Base-by-base conservation (phyloP, 257 asterid species). In the Ajuga chamaepitys region DNA sequence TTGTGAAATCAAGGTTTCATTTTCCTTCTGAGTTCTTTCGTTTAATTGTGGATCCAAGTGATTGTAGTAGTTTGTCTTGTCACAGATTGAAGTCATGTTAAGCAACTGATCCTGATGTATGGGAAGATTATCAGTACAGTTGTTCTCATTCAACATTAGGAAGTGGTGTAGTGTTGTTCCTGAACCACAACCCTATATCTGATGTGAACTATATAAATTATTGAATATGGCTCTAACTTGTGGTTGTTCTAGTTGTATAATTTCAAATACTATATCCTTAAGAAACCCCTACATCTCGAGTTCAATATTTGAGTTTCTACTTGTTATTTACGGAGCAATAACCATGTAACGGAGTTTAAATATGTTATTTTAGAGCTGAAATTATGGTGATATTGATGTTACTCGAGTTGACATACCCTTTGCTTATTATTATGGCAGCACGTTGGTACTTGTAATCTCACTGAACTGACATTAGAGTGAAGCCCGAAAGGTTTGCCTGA, bases 401-500 rank as follows among this genome's bases (percentile, higher is more conserved):
- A 8, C 14, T 64, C 0, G 30, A 21, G 13, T 41, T 57, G 46
- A 16, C 7, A 25, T 40, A 26, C 13, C 18, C 18, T 30, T 24
- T 13, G 40, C 16, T 9, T 55, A 35, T 40, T 8, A 37, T 18
- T 30, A 51, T 54, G 57, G 74, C 63, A 55, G 80, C 47, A 30
- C 46, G 7, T 67, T 54, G 74, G 54, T 30, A 26, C 57, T 58
- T 62, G 42, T 32, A 51, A 45, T 68, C 62, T 59, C 55, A 53
- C 51, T 55, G 18, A 55, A 46, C 67, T 62, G 45, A 70, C 44
- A 20, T 44, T 57, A 38, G 42, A 62, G 25, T 1, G 55, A 60
- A 42, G 64, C 30, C 62, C 30, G 3, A 71, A 75, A 70, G 56
- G 62, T 21, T 70, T 40, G 74, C 63, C 28, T 30, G 20, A 50